Base-by-base conservation (phyloP, 176 grass and related monocot species). In the Lolium multiflorum region DNA sequence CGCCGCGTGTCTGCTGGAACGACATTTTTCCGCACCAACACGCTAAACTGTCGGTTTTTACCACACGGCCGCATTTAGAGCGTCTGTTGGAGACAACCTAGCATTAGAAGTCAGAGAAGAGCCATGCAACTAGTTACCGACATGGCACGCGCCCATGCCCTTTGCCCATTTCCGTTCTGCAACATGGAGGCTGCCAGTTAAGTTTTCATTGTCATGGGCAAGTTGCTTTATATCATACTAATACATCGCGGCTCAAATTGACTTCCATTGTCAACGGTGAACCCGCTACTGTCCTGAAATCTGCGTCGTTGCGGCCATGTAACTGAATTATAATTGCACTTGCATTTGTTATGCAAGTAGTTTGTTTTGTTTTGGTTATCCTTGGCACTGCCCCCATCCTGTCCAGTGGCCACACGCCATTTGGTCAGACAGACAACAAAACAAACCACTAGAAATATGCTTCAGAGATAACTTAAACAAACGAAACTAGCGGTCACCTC, bases 381-480 rank as follows among this genome's bases (percentile, higher is more conserved):
- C 71, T 82, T 14, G 35, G 14, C 62, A 31, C 64, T 57, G 26
- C 54, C 7, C 24, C 44, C 58, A 47, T 21, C 76, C 71, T 78
- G 43, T 63, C 80, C 80, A 79, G 89, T 83, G 22, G 63, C 73
- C 74, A 83, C 56, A 47, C 17, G 83, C 80, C 84, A 83, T 87
- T 72, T 87, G 80, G 74, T 66, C 57, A 74, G 54, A 77, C 71
- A 78, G 44, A 70, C 72, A 64, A 64, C 74, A 64, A 35, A 90
- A 56, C 65, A 48, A 71, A 60, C 38, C 50, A 67, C 41, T 61
- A 60, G 20, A 81, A 90, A 77, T 81, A 77, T 59, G 51, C 2
- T 41, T 51, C 8, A 25, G 57, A 81, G 88, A 86, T 90, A 90
- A 59, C 76, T 66, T 89, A 57, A 59, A 81, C 43, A 81, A 90